Evolutionary conservation across 768 basidiomycete species (phyloP), one percentile per base, ranked within the genome.

Genomic region (Coprinopsis strossmayeri): DNA sequence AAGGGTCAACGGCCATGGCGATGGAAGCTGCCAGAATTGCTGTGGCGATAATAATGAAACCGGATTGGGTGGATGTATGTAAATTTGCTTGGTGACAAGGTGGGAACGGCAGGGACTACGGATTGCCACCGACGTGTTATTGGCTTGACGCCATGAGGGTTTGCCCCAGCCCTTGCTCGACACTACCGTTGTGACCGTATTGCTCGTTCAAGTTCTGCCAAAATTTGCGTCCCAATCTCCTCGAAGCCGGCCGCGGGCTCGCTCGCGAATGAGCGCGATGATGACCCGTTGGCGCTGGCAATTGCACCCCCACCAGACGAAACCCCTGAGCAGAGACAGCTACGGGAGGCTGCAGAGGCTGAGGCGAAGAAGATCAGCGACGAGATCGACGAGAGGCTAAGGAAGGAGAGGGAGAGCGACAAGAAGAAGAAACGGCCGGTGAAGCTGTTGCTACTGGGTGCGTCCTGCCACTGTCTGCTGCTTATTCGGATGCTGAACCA

Each of bases 321-420:
- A 57, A 77, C 83, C 0, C 66, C 71, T 1, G 74, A 77, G 21
- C 73, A 81, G 52, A 76, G 76, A 34, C 68, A 69, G 30, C 63
- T 65, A 15, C 73, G 88, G 27, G 78, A 86, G 57, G 66, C 62
- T 11, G 74, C 73, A 3, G 88, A 89, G 63, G 73, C 72, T 0
- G 77, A 81, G 49, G 87, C 84, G 0, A 74, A 76, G 57, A 68
- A 72, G 53, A 68, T 84, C 35, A 77, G 82, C 63, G 84, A 89
- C 35, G 74, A 79, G 52, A 91, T 91, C 51, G 88, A 91, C 69
- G 84, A 84, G 46, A 76, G 79, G 61, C 67, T 91, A 35, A 74
- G 77, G 43, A 71, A 69, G 46, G 87, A 89, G 60, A 74, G 68
- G 53, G 72, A 74, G 12, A 70, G 67, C 0, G 65, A 79, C 48